Percentiles rank a stretch among this genome's conserved stretches.
phyloP scores from a whole-genome alignment of 1,284 basidiomycete species.

The Marasmius oreades region DNA sequence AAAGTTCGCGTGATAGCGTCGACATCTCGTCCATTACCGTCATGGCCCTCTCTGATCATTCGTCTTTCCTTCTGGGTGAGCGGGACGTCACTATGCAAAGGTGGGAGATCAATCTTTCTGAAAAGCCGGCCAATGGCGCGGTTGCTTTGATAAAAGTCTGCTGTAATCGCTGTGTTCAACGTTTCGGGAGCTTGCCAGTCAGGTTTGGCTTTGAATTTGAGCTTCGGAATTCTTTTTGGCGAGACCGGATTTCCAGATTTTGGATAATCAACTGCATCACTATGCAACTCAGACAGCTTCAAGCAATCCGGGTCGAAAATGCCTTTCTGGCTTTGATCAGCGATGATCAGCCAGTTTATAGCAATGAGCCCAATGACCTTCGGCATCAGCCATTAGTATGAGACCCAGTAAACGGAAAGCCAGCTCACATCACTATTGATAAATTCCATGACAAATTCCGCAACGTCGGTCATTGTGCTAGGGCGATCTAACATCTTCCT shows the following conservation, averaged over 20 bases:
- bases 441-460: conserved; percentile 71
- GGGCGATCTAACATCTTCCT: conserved; percentile 46
- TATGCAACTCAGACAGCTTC: conserved; percentile 60
- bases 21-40: background rate
- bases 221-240: conserved; percentile 2
- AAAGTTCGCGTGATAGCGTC: conserved; percentile 1
- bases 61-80: background rate
- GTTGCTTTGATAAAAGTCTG: conserved; percentile 44
- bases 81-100: conserved; percentile 1
- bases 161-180: conserved; percentile 25
- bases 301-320: conserved; percentile 61
- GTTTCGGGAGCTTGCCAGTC: conserved; percentile 70
- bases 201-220: conserved; percentile 25
- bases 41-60: conserved; percentile 1
- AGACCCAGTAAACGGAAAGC: background rate
- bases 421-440: conserved; percentile 58
- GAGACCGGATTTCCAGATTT: conserved; percentile 59
- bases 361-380: conserved; percentile 62
- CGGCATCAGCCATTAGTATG: conserved; percentile 1
- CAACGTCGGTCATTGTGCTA: conserved; percentile 67
- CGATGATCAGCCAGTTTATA: conserved; percentile 59
- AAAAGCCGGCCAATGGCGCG: conserved; percentile 56
- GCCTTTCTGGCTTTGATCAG: conserved; percentile 56
- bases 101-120: conserved; percentile 41
- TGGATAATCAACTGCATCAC: conserved; percentile 69